A percentile compares a stretch with the other conserved stretches of the same genome.
phyloP scores from a whole-genome alignment of 257 asterid species.

The Catharanthus roseus region DNA sequence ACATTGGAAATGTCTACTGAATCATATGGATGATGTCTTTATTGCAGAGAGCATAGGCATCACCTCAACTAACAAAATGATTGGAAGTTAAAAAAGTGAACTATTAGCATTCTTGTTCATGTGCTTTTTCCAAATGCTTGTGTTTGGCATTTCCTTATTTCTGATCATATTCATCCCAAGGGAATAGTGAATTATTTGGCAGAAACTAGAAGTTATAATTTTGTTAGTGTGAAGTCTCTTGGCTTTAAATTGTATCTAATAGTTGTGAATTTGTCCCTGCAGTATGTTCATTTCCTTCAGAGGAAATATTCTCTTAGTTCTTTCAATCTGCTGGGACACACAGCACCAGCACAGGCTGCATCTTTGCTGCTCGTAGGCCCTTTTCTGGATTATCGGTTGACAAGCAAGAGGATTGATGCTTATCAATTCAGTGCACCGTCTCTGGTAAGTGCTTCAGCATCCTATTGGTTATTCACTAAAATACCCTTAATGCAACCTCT shows the following conservation, averaged over 20 bases:
- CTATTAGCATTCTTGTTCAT: background rate
- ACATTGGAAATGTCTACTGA: background rate
- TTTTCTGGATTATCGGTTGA: constrained; percentile 93
- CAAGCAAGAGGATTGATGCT: constrained; percentile 77
- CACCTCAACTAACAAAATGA: background rate
- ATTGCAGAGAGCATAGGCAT: background rate
- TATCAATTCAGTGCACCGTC: constrained; percentile 57
- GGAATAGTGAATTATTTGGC: background rate
- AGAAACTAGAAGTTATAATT: background rate
- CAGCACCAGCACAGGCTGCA: constrained; percentile 96
- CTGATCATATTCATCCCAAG: background rate
- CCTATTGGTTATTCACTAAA: background rate
- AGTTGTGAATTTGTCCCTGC: constrained; percentile 32
- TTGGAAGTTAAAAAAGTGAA: background rate
- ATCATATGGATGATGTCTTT: background rate
- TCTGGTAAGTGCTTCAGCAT: constrained; percentile 43
- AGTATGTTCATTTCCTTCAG: constrained; percentile 96
- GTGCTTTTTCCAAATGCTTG: background rate
- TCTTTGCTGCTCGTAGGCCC: constrained; percentile 83
- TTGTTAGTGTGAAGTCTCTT: background rate
- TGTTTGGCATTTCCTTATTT: background rate
- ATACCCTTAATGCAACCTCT: background rate
- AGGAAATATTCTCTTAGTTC: constrained; percentile 92
- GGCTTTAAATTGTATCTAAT: constrained; percentile 8
- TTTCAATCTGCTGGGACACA: constrained; percentile 95